These are phyloP conservation scores for Rhynchospora pubera DNA, from an alignment of 176 grass and related monocot genomes.

Conservation along the genomic window DNA sequence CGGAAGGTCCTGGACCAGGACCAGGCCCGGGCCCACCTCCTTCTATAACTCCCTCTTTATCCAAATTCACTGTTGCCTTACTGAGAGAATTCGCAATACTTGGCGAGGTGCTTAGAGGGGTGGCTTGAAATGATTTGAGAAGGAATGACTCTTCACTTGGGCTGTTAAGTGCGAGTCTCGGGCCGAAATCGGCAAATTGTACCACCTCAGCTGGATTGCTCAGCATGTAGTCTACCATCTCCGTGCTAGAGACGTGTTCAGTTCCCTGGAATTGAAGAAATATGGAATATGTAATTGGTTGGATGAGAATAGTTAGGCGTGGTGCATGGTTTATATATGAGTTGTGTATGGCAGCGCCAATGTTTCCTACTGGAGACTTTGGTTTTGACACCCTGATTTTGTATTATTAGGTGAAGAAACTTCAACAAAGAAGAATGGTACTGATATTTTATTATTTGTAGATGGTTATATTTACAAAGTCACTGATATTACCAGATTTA, in stretches of 20 bases:
- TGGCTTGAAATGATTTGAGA: slow-evolving; percentile 51
- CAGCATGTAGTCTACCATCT: slow-evolving; percentile 92
- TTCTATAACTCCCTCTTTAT: slow-evolving; percentile 31
- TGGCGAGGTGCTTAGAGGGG: not conserved
- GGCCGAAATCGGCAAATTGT: slow-evolving; percentile 87
- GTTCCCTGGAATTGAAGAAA: slow-evolving; percentile 16
- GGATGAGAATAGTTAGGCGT: slow-evolving; percentile 30
- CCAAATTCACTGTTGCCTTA: not conserved
- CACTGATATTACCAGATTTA: not conserved
- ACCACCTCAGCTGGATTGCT: slow-evolving; percentile 67
- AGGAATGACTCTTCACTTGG: slow-evolving; percentile 53
- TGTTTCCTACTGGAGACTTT: not conserved
- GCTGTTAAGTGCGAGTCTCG: slow-evolving; percentile 74
- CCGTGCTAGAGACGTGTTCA: slow-evolving; percentile 21
- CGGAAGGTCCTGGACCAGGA: slow-evolving; percentile 16
- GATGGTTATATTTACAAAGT: not conserved
- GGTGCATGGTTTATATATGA: not conserved
- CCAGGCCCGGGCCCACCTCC: slow-evolving; percentile 16
- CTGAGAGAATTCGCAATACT: not conserved
- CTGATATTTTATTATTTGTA: not conserved
- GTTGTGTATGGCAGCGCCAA: not conserved
- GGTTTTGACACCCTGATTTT: not conserved
- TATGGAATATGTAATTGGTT: slow-evolving; percentile 3
- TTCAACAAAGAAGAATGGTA: not conserved
- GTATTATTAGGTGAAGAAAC: not conserved